Base-by-base conservation (phyloP, 257 asterid genomes). In the Catharanthus roseus region DNA sequence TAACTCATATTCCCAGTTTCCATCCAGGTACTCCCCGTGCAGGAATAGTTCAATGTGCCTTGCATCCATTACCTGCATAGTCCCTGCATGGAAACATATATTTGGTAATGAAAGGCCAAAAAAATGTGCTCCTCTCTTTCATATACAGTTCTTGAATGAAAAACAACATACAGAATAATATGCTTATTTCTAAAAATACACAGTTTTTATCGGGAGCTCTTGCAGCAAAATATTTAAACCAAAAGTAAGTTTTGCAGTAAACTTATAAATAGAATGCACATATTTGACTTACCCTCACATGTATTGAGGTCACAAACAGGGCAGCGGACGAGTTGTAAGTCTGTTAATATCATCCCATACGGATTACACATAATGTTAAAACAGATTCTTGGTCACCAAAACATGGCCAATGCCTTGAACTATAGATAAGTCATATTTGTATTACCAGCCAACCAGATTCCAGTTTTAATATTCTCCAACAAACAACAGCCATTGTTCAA, bases 381-480 rank as follows among this genome's bases (percentile, higher is more conserved):
- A 6, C 8, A 15, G 55, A 13, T 34, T 29, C 36, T n/a, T 6
- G 12, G 77, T 58, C 23, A 56, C 19, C 63, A 23, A 63, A 62
- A 47, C 26, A 36, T 19, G 54, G 39, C 21, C 24, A 51, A 75
- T 67, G 19, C 74, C 38, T 67, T 54, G 41, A 15, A 18, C 31
- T n/a, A 45, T 66, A 38, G 55, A 45, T 34, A 29, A 74, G 58
- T 39, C 41, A 24, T 64, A 72, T 70, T 41, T 13, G n/a, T 54
- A 64, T 66, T 91, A 95, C 99, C 99, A 77, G 99, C 95, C 86
- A 95, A 84, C 99, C 99, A 95, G 74, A 95, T 88, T 71, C 99
- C 99, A 69, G 82, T 80, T 82, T 87, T 91, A 72, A 91, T 72
- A 72, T 85, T 84, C 63, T 81, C 79, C 77, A 89, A 54, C 72